Evolutionary conservation across 352 stramenopile genomes (phyloP), one percentile per base, ranked within the genome.

Genomic region (Phytopythium oedochilum): DNA sequence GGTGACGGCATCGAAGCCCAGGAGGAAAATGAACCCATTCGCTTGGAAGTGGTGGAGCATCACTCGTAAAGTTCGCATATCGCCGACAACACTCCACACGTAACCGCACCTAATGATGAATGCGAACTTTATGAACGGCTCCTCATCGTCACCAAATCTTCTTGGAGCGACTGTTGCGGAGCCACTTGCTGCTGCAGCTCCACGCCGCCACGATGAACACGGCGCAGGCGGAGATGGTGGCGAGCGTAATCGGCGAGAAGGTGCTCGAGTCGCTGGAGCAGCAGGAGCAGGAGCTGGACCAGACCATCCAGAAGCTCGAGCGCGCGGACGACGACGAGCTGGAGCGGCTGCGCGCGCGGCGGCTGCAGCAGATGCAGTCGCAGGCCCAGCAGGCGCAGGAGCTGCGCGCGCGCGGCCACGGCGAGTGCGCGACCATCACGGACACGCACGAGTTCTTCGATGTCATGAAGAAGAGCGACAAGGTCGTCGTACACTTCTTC

Each of bases 371-470:
- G 56, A 79, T 97, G 71, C 82, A 94, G 66, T 59, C 75, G 38
- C 80, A 89, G 60, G 78, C 75, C 15, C 39, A 58, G 25, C 81
- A 92, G 60, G 63, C 70, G 50, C 85, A 96, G 68, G 75, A 92
- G 60, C 57, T 92, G 54, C 81, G 84, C 29, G 73, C 83, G 29
- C 71, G 86, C 43, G 88, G 88, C 26, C 88, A 96, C 71, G 88
- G 88, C 53, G 78, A 87, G 40, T 98, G 96, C 66, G 53, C 73
- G 44, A 94, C 96, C 61, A 79, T 99, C 43, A 79, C 77, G 17
- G 91, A 96, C 70, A 94, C 91, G 38, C 85, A 96, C 47, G 92
- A 97, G 31, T 99, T 99, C 70, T 99, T 99, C 61, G 78, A 97
- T 26, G 84, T 81, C 3, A 88, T 96, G 63, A 99, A 98, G 66